Evolutionary conservation across 495 filamentous ascomycete species (phyloP).

Genomic region (Tuber aestivum): DNA sequence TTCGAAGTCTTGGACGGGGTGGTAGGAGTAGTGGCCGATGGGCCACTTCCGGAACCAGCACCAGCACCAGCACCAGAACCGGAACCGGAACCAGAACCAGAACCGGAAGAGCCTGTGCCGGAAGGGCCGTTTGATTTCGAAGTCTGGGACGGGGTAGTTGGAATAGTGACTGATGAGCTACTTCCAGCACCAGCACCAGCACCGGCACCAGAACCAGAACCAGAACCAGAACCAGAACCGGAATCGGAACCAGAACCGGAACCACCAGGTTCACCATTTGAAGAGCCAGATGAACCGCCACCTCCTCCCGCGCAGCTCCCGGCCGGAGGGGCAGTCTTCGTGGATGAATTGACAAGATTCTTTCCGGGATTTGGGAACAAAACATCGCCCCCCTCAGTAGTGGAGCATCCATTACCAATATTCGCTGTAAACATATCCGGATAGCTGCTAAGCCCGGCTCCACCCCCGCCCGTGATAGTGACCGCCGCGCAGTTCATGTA

Average conservation of each 20-base stretch:
- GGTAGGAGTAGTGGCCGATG: not conserved
- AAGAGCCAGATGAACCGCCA: not conserved
- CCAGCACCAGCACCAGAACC: not conserved
- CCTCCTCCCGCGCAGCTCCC: not conserved
- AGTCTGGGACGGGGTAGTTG: too few species aligned
- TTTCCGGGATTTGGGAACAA: constrained; percentile 57
- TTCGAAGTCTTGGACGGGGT: not conserved
- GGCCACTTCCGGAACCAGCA: not conserved
- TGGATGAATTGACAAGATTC: constrained; percentile 46
- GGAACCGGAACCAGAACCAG: too few species aligned
- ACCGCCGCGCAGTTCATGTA: constrained; percentile 58
- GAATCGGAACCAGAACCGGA: not conserved
- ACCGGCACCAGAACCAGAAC: not conserved
- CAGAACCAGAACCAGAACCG: not conserved
- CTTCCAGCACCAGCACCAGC: not conserved
- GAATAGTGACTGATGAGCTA: too few species aligned
- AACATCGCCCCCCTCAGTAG: constrained; percentile 48
- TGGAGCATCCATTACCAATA: constrained; percentile 47
- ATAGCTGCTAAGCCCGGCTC: constrained; percentile 23
- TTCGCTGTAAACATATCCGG: constrained; percentile 60
- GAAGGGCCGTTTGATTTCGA: too few species aligned
- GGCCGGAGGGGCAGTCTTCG: not conserved
- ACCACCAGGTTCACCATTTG: not conserved
- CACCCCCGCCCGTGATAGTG: constrained; percentile 47
- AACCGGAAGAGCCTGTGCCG: too few species aligned